These are phyloP conservation scores for Verticillium dahliae DNA, from an alignment of 2,329 filamentous ascomycete species.

Conservation along the genomic window DNA sequence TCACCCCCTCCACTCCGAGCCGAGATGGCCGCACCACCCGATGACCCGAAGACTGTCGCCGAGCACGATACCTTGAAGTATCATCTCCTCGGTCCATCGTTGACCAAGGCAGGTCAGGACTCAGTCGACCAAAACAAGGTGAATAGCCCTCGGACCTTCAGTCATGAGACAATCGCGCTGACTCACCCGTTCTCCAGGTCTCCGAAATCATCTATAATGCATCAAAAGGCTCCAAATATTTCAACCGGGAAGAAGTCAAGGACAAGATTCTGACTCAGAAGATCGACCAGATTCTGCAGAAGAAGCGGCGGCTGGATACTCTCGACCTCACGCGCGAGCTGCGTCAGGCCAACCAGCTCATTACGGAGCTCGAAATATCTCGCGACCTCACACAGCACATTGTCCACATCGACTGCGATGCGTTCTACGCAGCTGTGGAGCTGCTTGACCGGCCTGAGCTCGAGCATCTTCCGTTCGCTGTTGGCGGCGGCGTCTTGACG, in stretches of 20 bases:
- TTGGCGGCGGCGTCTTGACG: conserved; percentile 62
- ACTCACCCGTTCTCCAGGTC: conserved; percentile 45
- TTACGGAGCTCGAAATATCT: conserved; percentile 69
- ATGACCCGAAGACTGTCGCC: neutral
- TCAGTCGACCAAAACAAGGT: conserved; percentile 83
- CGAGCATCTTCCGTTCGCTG: conserved; percentile 81
- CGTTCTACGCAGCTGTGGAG: conserved; percentile 94
- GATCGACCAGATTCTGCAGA: conserved; percentile 71
- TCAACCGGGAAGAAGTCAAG: conserved; percentile 79
- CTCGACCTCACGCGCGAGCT: conserved; percentile 68
- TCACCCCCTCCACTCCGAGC: neutral
- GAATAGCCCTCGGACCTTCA: neutral
- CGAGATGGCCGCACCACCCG: neutral
- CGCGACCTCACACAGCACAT: conserved; percentile 80
- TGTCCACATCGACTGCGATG: conserved; percentile 93
- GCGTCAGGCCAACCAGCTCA: conserved; percentile 72
- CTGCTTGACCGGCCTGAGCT: conserved; percentile 78
- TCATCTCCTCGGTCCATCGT: conserved; percentile 78
- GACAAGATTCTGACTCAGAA: conserved; percentile 81
- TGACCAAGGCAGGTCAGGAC: conserved; percentile 92
- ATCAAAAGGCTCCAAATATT: conserved; percentile 94
- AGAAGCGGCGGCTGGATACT: conserved; percentile 69
- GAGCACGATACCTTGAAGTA: conserved; percentile 70
- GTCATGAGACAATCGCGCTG: neutral
- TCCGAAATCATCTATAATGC: conserved; percentile 96